Percentiles rank a stretch among this genome's conserved stretches.
phyloP scores from a whole-genome alignment of 108 stramenopile species.

The Discostella stelligeroides region DNA sequence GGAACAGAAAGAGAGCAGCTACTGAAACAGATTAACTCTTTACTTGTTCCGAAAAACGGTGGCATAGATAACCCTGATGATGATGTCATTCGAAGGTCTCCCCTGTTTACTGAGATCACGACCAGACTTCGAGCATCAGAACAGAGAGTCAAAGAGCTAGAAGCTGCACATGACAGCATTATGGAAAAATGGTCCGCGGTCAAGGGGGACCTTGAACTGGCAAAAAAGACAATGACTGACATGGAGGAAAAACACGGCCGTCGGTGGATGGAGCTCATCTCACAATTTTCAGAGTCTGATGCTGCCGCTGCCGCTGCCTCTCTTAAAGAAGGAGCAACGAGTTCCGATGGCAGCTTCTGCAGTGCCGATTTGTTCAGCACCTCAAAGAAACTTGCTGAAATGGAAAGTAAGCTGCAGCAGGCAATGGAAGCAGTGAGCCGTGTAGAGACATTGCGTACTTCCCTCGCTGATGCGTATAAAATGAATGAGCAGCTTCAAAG shows the following conservation, averaged over 20 bases:
- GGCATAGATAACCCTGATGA: slow-evolving; percentile 35
- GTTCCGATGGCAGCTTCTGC: slow-evolving; percentile 6
- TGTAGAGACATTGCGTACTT: slow-evolving; percentile 58
- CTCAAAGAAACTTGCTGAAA: slow-evolving; percentile 66
- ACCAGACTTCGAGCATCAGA: slow-evolving; percentile 56
- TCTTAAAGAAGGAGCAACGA: slow-evolving; percentile 22
- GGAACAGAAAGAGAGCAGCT: slow-evolving; percentile 56
- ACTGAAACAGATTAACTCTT: slow-evolving; percentile 61
- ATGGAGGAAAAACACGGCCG: slow-evolving; percentile 67
- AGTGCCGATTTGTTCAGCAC: slow-evolving; percentile 24
- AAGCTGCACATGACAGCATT: slow-evolving; percentile 44
- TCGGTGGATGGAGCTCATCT: slow-evolving; percentile 71
- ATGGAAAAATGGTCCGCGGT: slow-evolving; percentile 66
- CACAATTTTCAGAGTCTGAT: slow-evolving; percentile 45
- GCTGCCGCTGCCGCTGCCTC: slow-evolving; percentile 5
- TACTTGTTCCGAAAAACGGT: slow-evolving; percentile 47
- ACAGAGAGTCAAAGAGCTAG: slow-evolving; percentile 42
- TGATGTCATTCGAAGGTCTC: slow-evolving; percentile 49
- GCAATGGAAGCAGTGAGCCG: slow-evolving; percentile 83
- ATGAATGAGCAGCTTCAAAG: slow-evolving; percentile 75
- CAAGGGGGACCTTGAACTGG: slow-evolving; percentile 65
- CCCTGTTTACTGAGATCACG: slow-evolving; percentile 51
- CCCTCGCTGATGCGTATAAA: slow-evolving; percentile 68
- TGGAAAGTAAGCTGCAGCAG: slow-evolving; percentile 85
- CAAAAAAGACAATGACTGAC: slow-evolving; percentile 68